A percentile compares a stretch with the other conserved stretches of the same genome.
Conservation (phyloP, 805 yeast species). For the Starmerella vaccinii region DNA sequence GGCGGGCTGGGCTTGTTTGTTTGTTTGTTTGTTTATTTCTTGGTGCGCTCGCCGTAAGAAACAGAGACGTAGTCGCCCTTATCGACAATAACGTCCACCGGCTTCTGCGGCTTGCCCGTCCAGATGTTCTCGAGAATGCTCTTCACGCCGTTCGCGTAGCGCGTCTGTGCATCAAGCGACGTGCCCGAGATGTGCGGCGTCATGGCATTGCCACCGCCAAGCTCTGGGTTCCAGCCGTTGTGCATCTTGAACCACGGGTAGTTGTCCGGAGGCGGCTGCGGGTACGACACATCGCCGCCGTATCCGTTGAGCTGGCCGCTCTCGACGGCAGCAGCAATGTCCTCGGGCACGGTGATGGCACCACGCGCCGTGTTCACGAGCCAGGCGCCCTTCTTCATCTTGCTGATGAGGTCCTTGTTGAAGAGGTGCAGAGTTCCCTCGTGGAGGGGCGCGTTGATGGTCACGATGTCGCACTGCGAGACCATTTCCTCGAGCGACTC, state of each 20-base stretch:
- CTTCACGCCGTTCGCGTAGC: slow-evolving; percentile 63
- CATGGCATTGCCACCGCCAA: slow-evolving; percentile 49
- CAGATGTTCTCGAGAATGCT: slow-evolving; percentile 55
- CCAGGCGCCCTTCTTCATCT: slow-evolving; percentile 65
- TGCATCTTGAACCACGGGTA: slow-evolving; percentile 70
- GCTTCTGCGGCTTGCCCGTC: slow-evolving; percentile 57
- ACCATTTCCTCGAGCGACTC: slow-evolving; percentile 55
- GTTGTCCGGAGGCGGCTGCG: slow-evolving; percentile 70
- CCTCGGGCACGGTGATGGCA: slow-evolving; percentile 63
- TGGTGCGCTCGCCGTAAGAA: slow-evolving; percentile 46
- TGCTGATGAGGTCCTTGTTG: slow-evolving; percentile 49
- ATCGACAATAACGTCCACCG: slow-evolving; percentile 63
- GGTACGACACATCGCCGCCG: slow-evolving; percentile 80
- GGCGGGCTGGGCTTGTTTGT: too few species aligned
- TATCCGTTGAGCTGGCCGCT: slow-evolving; percentile 65
- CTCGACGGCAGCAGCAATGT: slow-evolving; percentile 61
- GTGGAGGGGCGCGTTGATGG: slow-evolving; percentile 69
- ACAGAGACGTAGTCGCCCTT: slow-evolving; percentile 64
- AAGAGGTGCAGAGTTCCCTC: slow-evolving; percentile 57
- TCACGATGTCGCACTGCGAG: slow-evolving; percentile 57
- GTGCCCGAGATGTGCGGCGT: slow-evolving; percentile 76
- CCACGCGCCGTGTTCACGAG: slow-evolving; percentile 75
- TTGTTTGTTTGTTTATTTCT: not conserved
- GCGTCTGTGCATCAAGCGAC: slow-evolving; percentile 65
- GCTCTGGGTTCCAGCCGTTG: slow-evolving; percentile 50